These are phyloP conservation scores for Leccinum subrobustum DNA, from an alignment of 1,284 basidiomycete species.

Conservation along the genomic window DNA sequence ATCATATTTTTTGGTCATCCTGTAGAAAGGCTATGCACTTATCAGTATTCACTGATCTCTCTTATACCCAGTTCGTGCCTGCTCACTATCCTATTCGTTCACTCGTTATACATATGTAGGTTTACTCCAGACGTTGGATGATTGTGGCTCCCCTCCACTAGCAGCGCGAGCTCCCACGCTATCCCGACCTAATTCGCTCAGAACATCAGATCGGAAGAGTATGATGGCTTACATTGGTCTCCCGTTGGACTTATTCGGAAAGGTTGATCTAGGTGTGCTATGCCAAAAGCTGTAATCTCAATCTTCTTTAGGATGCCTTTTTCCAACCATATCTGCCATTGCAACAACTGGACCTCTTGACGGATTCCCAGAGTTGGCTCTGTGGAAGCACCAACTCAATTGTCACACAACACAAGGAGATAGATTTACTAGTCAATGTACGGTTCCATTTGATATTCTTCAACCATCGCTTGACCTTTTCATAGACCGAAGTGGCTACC, in stretches of 20 bases:
- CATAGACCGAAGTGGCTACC: constrained; percentile 77
- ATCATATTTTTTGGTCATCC: constrained; percentile 98
- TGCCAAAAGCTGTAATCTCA: constrained; percentile 1
- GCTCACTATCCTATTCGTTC: not conserved
- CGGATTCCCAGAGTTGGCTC: constrained; percentile 80
- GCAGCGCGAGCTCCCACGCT: constrained; percentile 68
- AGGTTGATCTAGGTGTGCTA: constrained; percentile 40
- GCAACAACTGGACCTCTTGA: constrained; percentile 91
- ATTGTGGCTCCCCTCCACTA: constrained; percentile 88
- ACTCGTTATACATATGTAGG: constrained; percentile 39
- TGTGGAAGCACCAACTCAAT: constrained; percentile 96
- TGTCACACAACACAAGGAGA: constrained; percentile 90
- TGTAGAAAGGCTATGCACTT: constrained; percentile 94
- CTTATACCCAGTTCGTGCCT: constrained; percentile 66
- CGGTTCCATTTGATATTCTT: not conserved
- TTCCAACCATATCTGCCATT: constrained; percentile 98
- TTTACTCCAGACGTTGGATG: constrained; percentile 85
- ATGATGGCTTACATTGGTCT: constrained; percentile 91
- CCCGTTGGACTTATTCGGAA: constrained; percentile 85
- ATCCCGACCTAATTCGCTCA: constrained; percentile 75
- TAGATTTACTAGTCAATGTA: constrained; percentile 91
- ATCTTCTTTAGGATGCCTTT: constrained; percentile 69
- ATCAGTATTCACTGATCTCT: constrained; percentile 93
- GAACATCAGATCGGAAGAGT: constrained; percentile 89
- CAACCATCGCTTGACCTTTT: not conserved